Evolutionary conservation across 768 basidiomycete species (phyloP).

Genomic region (Russula sp.): DNA sequence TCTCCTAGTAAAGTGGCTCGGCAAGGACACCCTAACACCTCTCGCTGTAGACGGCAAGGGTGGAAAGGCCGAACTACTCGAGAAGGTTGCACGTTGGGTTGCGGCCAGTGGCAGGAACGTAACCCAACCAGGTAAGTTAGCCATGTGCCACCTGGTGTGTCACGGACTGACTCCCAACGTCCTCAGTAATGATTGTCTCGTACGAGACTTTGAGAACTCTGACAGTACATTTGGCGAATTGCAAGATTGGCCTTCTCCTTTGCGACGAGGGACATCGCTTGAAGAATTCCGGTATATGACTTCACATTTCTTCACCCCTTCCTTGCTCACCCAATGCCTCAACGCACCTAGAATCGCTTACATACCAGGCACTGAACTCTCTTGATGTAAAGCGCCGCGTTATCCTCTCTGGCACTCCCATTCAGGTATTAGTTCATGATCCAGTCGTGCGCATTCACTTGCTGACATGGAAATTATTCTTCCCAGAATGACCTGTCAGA

Average conservation of each 20-base stretch:
- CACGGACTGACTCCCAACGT: not conserved
- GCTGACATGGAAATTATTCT: constrained; percentile 3
- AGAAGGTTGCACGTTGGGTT: constrained; percentile 85
- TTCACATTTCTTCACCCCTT: constrained; percentile 30
- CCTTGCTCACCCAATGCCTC: not conserved
- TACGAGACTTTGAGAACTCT: constrained; percentile 92
- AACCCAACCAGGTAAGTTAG: constrained; percentile 74
- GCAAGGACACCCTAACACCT: constrained; percentile 74
- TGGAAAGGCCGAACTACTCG: constrained; percentile 74
- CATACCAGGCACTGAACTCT: constrained; percentile 78
- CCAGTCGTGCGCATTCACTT: not conserved
- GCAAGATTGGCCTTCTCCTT: constrained; percentile 85
- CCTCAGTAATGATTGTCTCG: constrained; percentile 93
- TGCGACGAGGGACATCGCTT: constrained; percentile 97
- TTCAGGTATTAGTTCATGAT: constrained; percentile 54
- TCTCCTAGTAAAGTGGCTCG: constrained; percentile 90
- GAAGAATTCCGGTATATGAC: constrained; percentile 81
- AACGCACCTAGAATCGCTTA: constrained; percentile 63
- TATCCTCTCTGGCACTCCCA: constrained; percentile 91
- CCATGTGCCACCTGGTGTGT: no score
- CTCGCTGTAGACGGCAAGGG: constrained; percentile 93
- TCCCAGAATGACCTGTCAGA: constrained; percentile 86
- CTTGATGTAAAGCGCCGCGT: constrained; percentile 88
- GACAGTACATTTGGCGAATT: constrained; percentile 68
- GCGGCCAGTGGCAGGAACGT: constrained; percentile 85